Percentiles rank a stretch among this genome's conserved stretches.
Evolutionary conservation across 179 eudicot species (phyloP).

Genomic region (Pouteria campechiana): DNA sequence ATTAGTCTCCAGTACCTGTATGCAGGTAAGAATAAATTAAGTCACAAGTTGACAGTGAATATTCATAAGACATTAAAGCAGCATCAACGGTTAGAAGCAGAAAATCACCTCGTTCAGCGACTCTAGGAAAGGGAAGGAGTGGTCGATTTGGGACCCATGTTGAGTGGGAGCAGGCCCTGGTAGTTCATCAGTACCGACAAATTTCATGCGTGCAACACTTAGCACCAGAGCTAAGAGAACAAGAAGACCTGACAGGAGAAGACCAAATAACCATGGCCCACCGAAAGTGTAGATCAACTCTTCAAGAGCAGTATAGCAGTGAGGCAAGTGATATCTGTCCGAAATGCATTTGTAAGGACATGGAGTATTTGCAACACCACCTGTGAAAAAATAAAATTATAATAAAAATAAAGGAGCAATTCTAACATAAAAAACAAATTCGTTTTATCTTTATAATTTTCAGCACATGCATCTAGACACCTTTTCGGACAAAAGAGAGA

Average conservation of each 20-base stretch:
- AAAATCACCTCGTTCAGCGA: constrained; percentile 80
- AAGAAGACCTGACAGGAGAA: constrained; percentile 65
- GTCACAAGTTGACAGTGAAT: background rate
- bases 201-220: constrained; percentile 94
- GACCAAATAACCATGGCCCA: constrained; percentile 96
- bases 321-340: constrained; percentile 95
- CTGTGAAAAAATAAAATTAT: constrained; percentile 25
- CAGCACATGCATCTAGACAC: too few relatives aligned
- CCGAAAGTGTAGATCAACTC: constrained; percentile 93
- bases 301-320: constrained; percentile 92
- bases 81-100: background rate
- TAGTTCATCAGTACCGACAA: constrained; percentile 72
- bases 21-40: constrained; percentile 6
- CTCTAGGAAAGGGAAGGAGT: constrained; percentile 93
- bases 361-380: constrained; percentile 85
- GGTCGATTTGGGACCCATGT: constrained; percentile 82
- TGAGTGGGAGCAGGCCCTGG: constrained; percentile 60
- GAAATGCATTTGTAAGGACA: constrained; percentile 94
- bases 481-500: too few relatives aligned
- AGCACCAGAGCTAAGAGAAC: constrained; percentile 83
- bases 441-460: too few relatives aligned
- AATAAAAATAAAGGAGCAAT: background rate
- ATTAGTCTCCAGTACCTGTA: constrained; percentile 90
- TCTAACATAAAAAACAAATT: background rate
- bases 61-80: background rate